Evolutionary conservation across 257 asterid species (phyloP).

Genomic region (Cinchona pubescens): DNA sequence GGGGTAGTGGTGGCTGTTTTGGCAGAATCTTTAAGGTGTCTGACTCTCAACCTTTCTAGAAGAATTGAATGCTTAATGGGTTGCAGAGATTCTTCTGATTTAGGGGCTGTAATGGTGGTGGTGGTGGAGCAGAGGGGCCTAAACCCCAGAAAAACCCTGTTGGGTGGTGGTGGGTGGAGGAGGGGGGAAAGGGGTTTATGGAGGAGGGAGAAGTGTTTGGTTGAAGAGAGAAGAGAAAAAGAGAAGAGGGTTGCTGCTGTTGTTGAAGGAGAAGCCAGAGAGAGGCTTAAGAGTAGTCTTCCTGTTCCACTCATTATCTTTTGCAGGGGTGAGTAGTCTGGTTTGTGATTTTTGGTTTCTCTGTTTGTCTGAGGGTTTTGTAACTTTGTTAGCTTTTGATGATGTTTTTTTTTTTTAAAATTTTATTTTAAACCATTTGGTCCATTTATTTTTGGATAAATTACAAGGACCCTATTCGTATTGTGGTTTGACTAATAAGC

Average conservation of each 20-base stretch:
- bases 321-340: background rate
- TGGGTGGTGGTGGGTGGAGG: constrained; percentile 22
- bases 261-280: constrained; percentile 24
- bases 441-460: too few species aligned
- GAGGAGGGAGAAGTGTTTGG: constrained; percentile 40
- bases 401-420: too few species aligned
- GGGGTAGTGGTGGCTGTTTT: constrained; percentile 26
- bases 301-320: constrained; percentile 42
- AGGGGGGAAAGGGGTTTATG: constrained; percentile 36
- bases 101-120: constrained; percentile 21
- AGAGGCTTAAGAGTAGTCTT: constrained; percentile 26
- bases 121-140: constrained; percentile 60
- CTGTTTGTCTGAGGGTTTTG: too few species aligned
- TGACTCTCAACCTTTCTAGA: constrained; percentile 67
- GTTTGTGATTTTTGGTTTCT: background rate
- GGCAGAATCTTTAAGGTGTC: constrained; percentile 73
- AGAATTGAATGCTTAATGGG: constrained; percentile 78
- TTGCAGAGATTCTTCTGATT: constrained; percentile 40
- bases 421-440: too few species aligned
- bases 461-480: too few species aligned
- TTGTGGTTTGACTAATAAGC: too few species aligned
- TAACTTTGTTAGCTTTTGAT: too few species aligned
- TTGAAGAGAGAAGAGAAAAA: constrained; percentile 47
- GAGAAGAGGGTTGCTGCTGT: constrained; percentile 37
- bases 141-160: constrained; percentile 48